Evolutionary conservation across 1,284 basidiomycete genomes (phyloP), one percentile per base, ranked within the genome.

Genomic region (Mycocalia duriaeana): DNA sequence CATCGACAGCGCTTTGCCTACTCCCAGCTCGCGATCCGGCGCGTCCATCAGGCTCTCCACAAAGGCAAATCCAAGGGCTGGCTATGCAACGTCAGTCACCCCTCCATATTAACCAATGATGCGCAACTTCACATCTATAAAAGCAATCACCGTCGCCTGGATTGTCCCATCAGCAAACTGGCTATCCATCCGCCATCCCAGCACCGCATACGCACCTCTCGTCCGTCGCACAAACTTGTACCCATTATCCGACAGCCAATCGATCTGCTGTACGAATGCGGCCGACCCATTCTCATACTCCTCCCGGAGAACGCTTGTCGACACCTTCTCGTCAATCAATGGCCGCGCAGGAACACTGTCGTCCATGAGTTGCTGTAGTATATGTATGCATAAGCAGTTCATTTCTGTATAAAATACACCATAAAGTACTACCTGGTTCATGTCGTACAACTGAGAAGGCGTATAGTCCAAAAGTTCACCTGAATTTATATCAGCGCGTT

Each of bases 71-170:
- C 77, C 85, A 49, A 88, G 72, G 26, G 85, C 86, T 86, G 66
- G 25, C 64, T 66, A 44, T 56, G 65, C 37, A 31, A 23, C 48
- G 36, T 24, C 46, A 36, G 42, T 45, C 45, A 18, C 13, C 25
- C 4, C 39, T 23, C 1, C 9, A 35, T 28, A 23, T 18, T 28
- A 34, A n/a, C n/a, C 25, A 25, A 22, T 18, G 19, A 35, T 42
- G 31, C 25, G 14, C 34, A 26, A 55, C 62, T 66, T 70, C 18
- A 87, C 86, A 82, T 71, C 86, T 70, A 62, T 89, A 90, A 62
- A 89, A 89, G 58, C 88, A 90, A 63, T 90, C 84, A 0, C 87
- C 88, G 57, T 90, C 88, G 19, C 86, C 86, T 75, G 19, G 7
- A 25, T n/a, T n/a, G n/a, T n/a, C n/a, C n/a, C n/a, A n/a, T n/a